A percentile compares a stretch with the other conserved stretches of the same genome.
Evolutionary conservation across 495 filamentous ascomycete genomes (phyloP).

Genomic region (Acidomyces sp.): DNA sequence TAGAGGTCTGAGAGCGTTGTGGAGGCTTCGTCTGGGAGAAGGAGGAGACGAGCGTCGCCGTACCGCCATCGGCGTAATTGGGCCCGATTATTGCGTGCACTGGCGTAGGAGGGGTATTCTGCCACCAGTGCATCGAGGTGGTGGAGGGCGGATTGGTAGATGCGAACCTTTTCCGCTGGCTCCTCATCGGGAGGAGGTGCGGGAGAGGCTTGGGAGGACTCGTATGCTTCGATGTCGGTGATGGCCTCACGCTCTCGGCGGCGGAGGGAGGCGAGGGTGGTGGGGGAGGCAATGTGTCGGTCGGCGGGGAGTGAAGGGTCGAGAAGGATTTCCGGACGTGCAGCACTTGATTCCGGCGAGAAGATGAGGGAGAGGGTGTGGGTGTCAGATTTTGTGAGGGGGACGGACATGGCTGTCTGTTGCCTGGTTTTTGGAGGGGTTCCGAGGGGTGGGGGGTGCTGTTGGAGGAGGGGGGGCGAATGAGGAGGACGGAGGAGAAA

Average conservation of each 20-base stretch:
- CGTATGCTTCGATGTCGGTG: slow-evolving; percentile 16
- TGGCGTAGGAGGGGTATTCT: slow-evolving; percentile 53
- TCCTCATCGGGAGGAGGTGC: neutral
- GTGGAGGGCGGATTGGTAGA: neutral
- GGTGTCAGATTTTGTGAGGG: too few relatives aligned
- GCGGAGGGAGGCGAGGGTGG: neutral
- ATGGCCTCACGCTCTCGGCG: neutral
- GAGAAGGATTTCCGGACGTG: too few relatives aligned
- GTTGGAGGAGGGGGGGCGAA: too few relatives aligned
- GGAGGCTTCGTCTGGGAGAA: slow-evolving; percentile 6
- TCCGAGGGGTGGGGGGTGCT: too few relatives aligned
- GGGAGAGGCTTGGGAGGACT: slow-evolving; percentile 6
- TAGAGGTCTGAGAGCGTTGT: slow-evolving; percentile 47
- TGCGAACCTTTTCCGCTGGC: slow-evolving; percentile 21
- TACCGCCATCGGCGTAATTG: slow-evolving; percentile 51
- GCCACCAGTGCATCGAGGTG: slow-evolving; percentile 42
- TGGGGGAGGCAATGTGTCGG: neutral
- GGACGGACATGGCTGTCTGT: too few relatives aligned
- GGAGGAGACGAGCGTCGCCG: slow-evolving; percentile 37
- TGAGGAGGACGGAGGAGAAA: too few relatives aligned
- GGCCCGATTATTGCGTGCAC: slow-evolving; percentile 63
- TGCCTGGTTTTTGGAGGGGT: too few relatives aligned
- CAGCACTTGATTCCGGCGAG: too few relatives aligned
- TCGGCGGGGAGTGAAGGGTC: neutral
- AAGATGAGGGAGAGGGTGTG: too few relatives aligned